These are phyloP conservation scores for Trametes elegans DNA, from an alignment of 768 basidiomycete species.

Conservation along the genomic window DNA sequence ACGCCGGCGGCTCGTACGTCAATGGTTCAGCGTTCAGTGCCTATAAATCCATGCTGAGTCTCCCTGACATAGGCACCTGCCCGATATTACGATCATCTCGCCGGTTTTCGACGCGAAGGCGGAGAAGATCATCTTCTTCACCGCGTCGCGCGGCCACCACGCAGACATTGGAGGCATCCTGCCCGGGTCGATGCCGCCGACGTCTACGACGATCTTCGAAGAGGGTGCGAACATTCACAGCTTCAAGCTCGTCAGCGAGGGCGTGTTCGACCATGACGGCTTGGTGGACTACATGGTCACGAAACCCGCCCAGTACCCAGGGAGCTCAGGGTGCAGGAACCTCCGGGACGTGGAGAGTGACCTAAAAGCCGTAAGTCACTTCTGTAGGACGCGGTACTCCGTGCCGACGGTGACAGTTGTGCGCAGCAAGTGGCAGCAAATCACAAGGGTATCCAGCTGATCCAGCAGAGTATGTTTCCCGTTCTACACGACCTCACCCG, in stretches of 20 bases:
- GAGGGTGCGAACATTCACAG: conserved; percentile 91
- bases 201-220: conserved; percentile 86
- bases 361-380: conserved; percentile 72
- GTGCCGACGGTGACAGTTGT: not conserved
- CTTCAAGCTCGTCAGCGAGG: conserved; percentile 87
- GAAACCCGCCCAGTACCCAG: conserved; percentile 76
- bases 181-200: conserved; percentile 95
- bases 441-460: conserved; percentile 84
- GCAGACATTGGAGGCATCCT: conserved; percentile 92
- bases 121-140: conserved; percentile 84
- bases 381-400: not conserved
- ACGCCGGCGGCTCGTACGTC: conserved; percentile 83
- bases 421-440: conserved; percentile 90
- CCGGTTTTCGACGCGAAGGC: conserved; percentile 75
- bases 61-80: conserved; percentile 63
- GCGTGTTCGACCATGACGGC: conserved; percentile 75
- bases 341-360: conserved; percentile 90
- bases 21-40: too few relatives aligned
- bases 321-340: conserved; percentile 85
- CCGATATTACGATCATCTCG: conserved; percentile 91
- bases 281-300: conserved; percentile 80
- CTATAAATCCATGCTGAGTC: too few relatives aligned
- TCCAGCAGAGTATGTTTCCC: conserved; percentile 62
- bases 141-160: conserved; percentile 92
- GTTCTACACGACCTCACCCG: not conserved